Conservation (phyloP, 495 filamentous ascomycete genomes). For the Xylona heveae region DNA sequence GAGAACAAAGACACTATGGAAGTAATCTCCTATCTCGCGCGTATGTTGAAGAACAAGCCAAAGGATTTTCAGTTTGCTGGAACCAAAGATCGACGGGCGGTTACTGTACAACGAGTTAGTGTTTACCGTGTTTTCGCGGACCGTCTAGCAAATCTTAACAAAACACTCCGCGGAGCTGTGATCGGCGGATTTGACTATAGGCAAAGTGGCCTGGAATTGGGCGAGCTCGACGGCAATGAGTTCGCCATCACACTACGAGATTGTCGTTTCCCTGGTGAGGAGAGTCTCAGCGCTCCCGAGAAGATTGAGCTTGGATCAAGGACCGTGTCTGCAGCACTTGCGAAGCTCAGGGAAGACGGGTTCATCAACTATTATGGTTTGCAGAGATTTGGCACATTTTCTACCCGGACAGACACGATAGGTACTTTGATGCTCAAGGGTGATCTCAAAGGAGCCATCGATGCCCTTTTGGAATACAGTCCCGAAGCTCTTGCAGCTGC, state of each 20-base stretch:
- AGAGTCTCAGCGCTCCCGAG: conserved; percentile 17
- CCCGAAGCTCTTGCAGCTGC: conserved; percentile 27
- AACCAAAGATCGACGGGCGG: conserved; percentile 82
- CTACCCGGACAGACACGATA: conserved; percentile 56
- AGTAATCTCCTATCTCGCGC: conserved; percentile 47
- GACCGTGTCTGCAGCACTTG: conserved; percentile 32
- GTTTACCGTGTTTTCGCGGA: conserved; percentile 41
- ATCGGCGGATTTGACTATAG: conserved; percentile 65
- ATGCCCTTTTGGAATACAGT: conserved; percentile 46
- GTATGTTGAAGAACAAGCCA: conserved; percentile 41
- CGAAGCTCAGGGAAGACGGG: conserved; percentile 35
- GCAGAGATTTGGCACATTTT: conserved; percentile 79
- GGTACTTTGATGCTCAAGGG: conserved; percentile 66
- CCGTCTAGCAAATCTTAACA: conserved; percentile 39
- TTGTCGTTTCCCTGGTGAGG: conserved; percentile 37
- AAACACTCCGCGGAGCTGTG: conserved; percentile 34
- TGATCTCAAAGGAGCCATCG: conserved; percentile 58
- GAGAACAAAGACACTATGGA: conserved; percentile 99
- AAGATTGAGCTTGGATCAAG: conserved; percentile 21
- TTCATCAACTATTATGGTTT: conserved; percentile 96
- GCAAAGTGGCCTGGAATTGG: conserved; percentile 47
- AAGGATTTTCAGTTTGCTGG: conserved; percentile 69
- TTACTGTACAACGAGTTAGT: conserved; percentile 69
- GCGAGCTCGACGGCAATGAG: conserved; percentile 72
- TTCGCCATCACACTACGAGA: conserved; percentile 81